Evolutionary conservation across 2,329 filamentous ascomycete species (phyloP).

Genomic region (Chrysoporthe cubensis): DNA sequence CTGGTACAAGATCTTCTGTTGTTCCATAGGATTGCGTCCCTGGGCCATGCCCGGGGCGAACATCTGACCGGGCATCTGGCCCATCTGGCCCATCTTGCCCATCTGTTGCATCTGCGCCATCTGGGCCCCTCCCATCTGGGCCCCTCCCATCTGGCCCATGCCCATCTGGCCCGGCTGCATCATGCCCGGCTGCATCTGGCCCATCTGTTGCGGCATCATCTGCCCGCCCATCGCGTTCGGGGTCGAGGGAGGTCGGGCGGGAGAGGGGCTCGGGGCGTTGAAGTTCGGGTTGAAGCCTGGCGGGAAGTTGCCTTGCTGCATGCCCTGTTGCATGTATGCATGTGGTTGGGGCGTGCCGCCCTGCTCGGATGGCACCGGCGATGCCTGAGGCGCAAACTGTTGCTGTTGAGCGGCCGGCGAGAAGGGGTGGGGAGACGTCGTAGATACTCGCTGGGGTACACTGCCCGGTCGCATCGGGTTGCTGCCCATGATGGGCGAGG

Average conservation of each 20-base stretch:
- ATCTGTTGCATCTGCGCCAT: constrained; percentile 44
- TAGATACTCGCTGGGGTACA: constrained; percentile 81
- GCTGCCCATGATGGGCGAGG: constrained; percentile 83
- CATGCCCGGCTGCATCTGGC: constrained; percentile 44
- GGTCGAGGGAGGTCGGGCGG: constrained; percentile 58
- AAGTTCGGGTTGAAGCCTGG: constrained; percentile 64
- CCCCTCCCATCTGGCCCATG: constrained; percentile 39
- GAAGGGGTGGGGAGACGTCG: constrained; percentile 90
- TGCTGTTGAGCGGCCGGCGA: constrained; percentile 69
- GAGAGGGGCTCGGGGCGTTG: constrained; percentile 56
- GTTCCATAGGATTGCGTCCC: constrained; percentile 64
- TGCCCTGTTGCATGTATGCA: constrained; percentile 61
- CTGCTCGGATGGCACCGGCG: constrained; percentile 77
- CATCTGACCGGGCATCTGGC: constrained; percentile 41
- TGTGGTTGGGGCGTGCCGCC: constrained; percentile 74
- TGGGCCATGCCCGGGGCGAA: constrained; percentile 43
- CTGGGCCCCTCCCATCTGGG: constrained; percentile 39
- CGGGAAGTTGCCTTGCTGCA: constrained; percentile 53
- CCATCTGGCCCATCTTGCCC: constrained; percentile 50
- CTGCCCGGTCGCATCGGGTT: constrained; percentile 75
- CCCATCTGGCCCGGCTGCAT: constrained; percentile 36
- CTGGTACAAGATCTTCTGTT: constrained; percentile 80
- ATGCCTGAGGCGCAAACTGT: constrained; percentile 73
- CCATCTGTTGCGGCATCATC: constrained; percentile 60
- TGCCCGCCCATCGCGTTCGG: constrained; percentile 53